These are phyloP conservation scores for Aegilops longissima DNA, from an alignment of 176 grass and related monocot genomes.

Conservation along the genomic window DNA sequence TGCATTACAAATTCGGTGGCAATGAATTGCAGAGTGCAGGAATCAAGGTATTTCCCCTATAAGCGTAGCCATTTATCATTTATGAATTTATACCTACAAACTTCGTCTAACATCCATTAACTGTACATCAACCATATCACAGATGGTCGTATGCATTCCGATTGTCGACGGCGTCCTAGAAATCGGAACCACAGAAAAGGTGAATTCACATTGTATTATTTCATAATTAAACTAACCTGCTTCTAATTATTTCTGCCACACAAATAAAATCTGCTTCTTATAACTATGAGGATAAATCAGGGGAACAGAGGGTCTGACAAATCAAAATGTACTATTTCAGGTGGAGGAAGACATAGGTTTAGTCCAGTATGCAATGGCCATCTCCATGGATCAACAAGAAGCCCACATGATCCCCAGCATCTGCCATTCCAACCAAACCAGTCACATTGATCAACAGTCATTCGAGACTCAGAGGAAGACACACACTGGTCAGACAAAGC, in stretches of 20 bases:
- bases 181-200: constrained; percentile 78
- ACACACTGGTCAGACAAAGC: not conserved
- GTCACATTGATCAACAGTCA: constrained; percentile 14
- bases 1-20: constrained; percentile 9
- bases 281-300: not conserved
- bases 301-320: not conserved
- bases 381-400: constrained; percentile 61
- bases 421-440: constrained; percentile 56
- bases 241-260: not conserved
- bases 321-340: constrained; percentile 37
- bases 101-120: not conserved
- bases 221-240: not conserved
- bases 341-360: constrained; percentile 69
- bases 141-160: constrained; percentile 85
- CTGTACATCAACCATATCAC: constrained; percentile 6
- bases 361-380: constrained; percentile 56
- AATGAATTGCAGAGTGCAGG: constrained; percentile 59
- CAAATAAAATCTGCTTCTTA: not conserved
- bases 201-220: not conserved
- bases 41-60: constrained; percentile 63
- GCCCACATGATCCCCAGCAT: constrained; percentile 46
- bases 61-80: not conserved
- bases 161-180: constrained; percentile 68
- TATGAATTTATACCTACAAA: not conserved
- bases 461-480: not conserved